Evolutionary conservation across 139 green algal species (phyloP), one percentile per base, ranked within the genome.

Genomic region (Desmodesmus armatus): DNA sequence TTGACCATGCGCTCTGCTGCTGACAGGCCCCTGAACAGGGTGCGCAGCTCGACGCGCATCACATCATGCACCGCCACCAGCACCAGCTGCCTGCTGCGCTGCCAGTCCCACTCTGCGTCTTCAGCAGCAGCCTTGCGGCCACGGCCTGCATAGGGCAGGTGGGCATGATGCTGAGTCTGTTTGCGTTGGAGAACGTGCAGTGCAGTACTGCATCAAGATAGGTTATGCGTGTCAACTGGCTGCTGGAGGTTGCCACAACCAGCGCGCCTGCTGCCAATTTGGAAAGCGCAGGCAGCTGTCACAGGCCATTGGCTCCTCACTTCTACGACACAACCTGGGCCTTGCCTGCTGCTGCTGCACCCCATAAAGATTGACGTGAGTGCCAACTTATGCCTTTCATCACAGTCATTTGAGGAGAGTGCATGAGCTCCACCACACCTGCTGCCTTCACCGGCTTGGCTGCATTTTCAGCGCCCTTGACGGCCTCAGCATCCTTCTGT

Each of bases 1-100:
- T 78, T 79, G 66, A 86, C 41, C 35, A 79, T 47, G 33, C 41
- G 80, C 35, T 86, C 66, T 40, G 67, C 67, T 49, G 80, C 80
- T 41, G 80, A 17, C 31, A 86, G 25, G 66, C 67, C 80, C 33
- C 49, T 78, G 66, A 73, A 86, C 6, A 86, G 80, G 2, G 66
- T 47, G 4, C 55, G 72, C 9, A 86, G 49, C 35, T 86, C 80
- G 21, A 86, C 41, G 13, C 33, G 67, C n/a, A 37, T 40, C 4
- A 84, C 13, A 9, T 84, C 78, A 15, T 33, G 78, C 23, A 84
- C n/a, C 19, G 62, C 58, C 11, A 74, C 29, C 78, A 84, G 62
- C 62, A 84, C 43, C 6, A 41, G 43, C 62, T 63, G 78, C 62
- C 44, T 76, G 39, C 62, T 47, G n/a, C 27, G 41, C 43, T 74